Evolutionary conservation across 1,139 yeast genomes (phyloP).

Genomic region (Komagataea norvegica): DNA sequence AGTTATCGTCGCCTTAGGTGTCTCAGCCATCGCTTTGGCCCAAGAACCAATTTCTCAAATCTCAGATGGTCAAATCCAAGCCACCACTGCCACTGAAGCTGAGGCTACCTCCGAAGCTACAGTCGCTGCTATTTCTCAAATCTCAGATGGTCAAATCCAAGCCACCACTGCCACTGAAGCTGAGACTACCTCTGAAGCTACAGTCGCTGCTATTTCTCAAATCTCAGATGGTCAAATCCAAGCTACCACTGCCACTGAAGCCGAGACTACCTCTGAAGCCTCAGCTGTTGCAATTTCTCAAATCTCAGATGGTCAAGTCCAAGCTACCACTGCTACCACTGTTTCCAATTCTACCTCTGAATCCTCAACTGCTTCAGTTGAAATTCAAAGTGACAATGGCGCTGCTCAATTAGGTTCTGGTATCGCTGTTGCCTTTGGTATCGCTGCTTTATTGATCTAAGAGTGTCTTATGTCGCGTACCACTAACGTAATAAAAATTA

Average conservation of each 20-base stretch:
- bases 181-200: slow-evolving; percentile 13
- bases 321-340: slow-evolving; percentile 36
- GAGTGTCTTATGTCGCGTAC: no score
- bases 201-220: slow-evolving; percentile 32
- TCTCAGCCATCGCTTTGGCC: slow-evolving; percentile 13
- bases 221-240: slow-evolving; percentile 42
- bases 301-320: slow-evolving; percentile 42
- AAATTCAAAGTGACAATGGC: slow-evolving; percentile 11
- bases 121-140: slow-evolving; percentile 19
- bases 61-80: slow-evolving; percentile 25
- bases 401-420: slow-evolving; percentile 15
- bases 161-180: slow-evolving; percentile 7
- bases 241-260: slow-evolving; percentile 26
- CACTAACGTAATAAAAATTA: no score
- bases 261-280: slow-evolving; percentile 32
- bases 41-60: slow-evolving; percentile 27
- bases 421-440: slow-evolving; percentile 14
- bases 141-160: slow-evolving; percentile 14
- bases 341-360: slow-evolving; percentile 57
- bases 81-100: slow-evolving; percentile 19
- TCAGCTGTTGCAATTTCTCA: slow-evolving; percentile 37
- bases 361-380: slow-evolving; percentile 29
- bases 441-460: slow-evolving; percentile 18
- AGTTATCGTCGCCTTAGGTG: slow-evolving; percentile 11
- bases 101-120: slow-evolving; percentile 16